phyloP scores from a whole-genome alignment of 305 asterid species.

The Solanum hybrid region DNA sequence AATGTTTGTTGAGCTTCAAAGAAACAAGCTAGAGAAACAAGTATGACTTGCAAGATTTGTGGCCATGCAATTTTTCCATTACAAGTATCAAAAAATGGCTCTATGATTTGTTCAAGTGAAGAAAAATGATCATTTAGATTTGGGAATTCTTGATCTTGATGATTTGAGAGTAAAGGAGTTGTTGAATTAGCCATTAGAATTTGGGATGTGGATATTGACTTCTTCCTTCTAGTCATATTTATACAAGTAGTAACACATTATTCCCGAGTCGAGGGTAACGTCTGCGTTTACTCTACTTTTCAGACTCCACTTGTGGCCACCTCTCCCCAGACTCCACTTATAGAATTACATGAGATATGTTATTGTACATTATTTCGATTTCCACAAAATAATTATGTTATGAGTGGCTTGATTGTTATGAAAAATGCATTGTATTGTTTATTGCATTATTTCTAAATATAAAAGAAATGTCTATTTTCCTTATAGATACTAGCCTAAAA shows the following conservation, averaged over 20 bases:
- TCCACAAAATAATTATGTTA: background rate
- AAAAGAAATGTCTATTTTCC: background rate
- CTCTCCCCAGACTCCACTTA: background rate
- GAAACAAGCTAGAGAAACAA: constrained; percentile 17
- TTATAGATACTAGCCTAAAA: background rate
- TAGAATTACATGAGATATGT: too few species aligned
- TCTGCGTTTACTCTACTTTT: background rate
- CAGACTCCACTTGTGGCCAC: background rate
- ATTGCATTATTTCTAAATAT: background rate
- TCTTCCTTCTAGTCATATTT: background rate
- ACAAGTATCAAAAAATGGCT: constrained; percentile 7
- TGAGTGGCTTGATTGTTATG: background rate
- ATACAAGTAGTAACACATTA: background rate
- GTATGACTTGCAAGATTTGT: constrained; percentile 19
- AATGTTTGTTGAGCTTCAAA: constrained; percentile 22
- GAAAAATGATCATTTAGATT: background rate
- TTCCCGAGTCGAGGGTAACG: background rate
- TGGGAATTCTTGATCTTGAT: constrained; percentile 3
- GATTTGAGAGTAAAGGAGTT: background rate
- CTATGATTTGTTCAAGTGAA: constrained; percentile 15
- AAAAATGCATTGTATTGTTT: background rate
- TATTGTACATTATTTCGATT: too few species aligned
- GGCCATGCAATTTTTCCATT: constrained; percentile 10
- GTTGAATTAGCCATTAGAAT: constrained; percentile 6
- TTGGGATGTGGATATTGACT: background rate